Evolutionary conservation across 1,284 basidiomycete genomes (phyloP).

Genomic region (Earliella scabrosa): DNA sequence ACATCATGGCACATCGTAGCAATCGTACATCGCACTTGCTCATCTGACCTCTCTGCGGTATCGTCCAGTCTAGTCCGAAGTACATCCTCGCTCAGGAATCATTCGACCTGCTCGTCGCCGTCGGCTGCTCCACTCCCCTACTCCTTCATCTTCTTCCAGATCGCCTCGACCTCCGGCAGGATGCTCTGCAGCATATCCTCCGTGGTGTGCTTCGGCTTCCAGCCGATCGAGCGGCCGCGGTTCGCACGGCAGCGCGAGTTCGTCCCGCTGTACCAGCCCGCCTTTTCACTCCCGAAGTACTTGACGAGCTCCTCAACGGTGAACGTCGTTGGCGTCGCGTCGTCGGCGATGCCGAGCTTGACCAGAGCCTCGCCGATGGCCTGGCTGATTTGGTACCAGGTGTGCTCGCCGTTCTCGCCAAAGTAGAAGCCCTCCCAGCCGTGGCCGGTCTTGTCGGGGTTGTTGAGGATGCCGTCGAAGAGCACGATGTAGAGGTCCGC

Average conservation of each 20-base stretch:
- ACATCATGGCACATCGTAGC: no score
- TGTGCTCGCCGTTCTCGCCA: constrained; percentile 47
- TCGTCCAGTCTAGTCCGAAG: no score
- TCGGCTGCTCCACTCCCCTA: no score
- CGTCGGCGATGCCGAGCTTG: constrained; percentile 26
- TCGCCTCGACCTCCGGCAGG: constrained; percentile 16
- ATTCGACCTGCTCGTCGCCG: no score
- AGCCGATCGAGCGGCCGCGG: constrained; percentile 44
- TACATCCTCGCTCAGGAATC: no score
- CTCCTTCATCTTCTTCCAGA: constrained; percentile 1
- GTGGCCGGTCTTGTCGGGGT: constrained; percentile 28
- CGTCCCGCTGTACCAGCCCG: constrained; percentile 30
- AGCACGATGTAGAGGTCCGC: constrained; percentile 22
- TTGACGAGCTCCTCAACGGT: constrained; percentile 32
- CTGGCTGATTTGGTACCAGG: constrained; percentile 36
- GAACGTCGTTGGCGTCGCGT: constrained; percentile 31
- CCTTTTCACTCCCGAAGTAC: constrained; percentile 19
- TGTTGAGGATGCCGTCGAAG: constrained; percentile 12
- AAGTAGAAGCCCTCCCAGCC: constrained; percentile 49
- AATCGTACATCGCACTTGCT: no score
- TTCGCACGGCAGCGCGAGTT: constrained; percentile 47
- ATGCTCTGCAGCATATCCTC: constrained; percentile 20
- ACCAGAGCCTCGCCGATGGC: constrained; percentile 38
- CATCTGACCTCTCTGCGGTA: no score
- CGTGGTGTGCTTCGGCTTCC: constrained; percentile 37